These are phyloP conservation scores for Astragalus glycyphyllos DNA, from an alignment of 306 rosid genomes.

Conservation along the genomic window DNA sequence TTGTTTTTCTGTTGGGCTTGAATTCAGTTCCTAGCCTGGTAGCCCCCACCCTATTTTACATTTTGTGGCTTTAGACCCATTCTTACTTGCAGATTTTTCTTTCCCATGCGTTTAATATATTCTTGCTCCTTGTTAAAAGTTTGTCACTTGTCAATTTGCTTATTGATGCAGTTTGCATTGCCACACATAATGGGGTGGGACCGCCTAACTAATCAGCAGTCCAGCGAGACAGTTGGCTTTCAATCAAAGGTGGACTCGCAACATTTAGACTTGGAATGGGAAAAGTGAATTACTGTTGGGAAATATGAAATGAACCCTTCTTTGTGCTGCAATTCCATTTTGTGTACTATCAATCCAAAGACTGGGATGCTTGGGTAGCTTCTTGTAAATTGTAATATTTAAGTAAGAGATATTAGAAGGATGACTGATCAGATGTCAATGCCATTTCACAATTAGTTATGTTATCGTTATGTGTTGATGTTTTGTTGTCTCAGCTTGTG, in stretches of 20 bases:
- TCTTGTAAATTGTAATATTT: conserved; percentile 39
- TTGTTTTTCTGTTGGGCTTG: too few species aligned
- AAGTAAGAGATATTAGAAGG: conserved; percentile 9
- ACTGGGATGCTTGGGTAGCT: conserved; percentile 35
- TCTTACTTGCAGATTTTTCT: conserved; percentile 1
- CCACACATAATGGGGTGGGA: conserved; percentile 96
- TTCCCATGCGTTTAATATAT: background rate
- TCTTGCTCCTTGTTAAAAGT: conserved; percentile 22
- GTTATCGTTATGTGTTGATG: conserved; percentile 13
- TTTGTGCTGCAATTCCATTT: conserved; percentile 37
- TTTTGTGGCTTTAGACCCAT: conserved; percentile 3
- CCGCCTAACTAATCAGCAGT: conserved; percentile 56
- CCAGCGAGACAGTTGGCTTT: conserved; percentile 37
- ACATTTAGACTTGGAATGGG: conserved; percentile 74
- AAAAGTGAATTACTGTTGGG: conserved; percentile 53
- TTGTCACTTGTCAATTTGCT: background rate
- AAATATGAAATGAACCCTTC: conserved; percentile 40
- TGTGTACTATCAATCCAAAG: conserved; percentile 36
- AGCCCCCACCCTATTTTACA: background rate
- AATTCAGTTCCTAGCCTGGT: too few species aligned
- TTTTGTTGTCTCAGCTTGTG: background rate
- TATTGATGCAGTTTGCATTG: conserved; percentile 72
- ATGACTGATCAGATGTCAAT: conserved; percentile 28
- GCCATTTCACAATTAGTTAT: conserved; percentile 5
- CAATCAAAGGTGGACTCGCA: conserved; percentile 35